These are phyloP conservation scores for Canavalia gladiata DNA, from an alignment of 306 rosid species.

Conservation along the genomic window DNA sequence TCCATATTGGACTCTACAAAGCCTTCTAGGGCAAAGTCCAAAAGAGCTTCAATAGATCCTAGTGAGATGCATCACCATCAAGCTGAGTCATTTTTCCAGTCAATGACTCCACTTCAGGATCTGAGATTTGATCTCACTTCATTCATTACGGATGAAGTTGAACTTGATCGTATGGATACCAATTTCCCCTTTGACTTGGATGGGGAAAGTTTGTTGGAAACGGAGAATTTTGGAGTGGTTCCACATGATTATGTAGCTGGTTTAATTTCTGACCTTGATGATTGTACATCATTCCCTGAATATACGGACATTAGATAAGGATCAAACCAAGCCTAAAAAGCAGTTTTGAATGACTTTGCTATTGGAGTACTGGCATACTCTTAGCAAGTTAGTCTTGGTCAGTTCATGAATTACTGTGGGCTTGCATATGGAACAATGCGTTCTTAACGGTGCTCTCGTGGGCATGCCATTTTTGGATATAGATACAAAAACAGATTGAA, in stretches of 20 bases:
- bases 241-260: conserved; percentile 62
- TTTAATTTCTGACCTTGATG: conserved; percentile 72
- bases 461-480: conserved; percentile 43
- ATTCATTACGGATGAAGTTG: conserved; percentile 49
- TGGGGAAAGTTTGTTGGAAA: conserved; percentile 52
- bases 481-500: conserved; percentile 34
- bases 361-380: conserved; percentile 41
- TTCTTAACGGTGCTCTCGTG: conserved; percentile 33
- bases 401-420: conserved; percentile 40
- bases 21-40: conserved; percentile 74
- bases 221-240: conserved; percentile 53
- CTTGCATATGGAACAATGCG: conserved; percentile 29
- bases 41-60: conserved; percentile 61
- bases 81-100: conserved; percentile 52
- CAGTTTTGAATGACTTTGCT: conserved; percentile 42
- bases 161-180: conserved; percentile 44
- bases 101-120: conserved; percentile 55
- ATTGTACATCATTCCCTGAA: conserved; percentile 61
- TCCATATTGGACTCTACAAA: conserved; percentile 60
- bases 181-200: conserved; percentile 46
- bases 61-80: conserved; percentile 59
- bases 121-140: conserved; percentile 53
- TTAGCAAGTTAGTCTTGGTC: conserved; percentile 42
- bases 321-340: conserved; percentile 42
- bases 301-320: conserved; percentile 71